Percentiles rank a stretch among this genome's conserved stretches.
These are phyloP conservation scores for Neurospora crassa DNA, from an alignment of 2,329 filamentous ascomycete genomes.

Conservation along the genomic window DNA sequence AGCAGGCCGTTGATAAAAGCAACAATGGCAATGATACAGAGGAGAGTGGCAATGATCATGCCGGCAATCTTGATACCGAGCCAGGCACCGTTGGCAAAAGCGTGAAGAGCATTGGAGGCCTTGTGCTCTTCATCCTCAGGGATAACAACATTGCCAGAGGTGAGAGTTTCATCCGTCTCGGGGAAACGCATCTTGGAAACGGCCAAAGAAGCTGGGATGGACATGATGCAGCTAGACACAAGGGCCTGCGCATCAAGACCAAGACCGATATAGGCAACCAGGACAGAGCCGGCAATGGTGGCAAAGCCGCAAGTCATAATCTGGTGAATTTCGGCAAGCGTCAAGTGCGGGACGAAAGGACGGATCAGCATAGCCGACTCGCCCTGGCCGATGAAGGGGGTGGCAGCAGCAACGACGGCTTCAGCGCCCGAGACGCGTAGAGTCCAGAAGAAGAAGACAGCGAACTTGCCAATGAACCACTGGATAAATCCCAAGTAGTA, in stretches of 20 bases:
- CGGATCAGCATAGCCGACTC: constrained; percentile 89
- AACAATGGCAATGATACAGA: constrained; percentile 74
- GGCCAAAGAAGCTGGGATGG: constrained; percentile 81
- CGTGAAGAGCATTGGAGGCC: constrained; percentile 73
- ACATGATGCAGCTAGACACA: constrained; percentile 91
- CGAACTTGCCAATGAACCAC: constrained; percentile 84
- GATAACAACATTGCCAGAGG: constrained; percentile 69
- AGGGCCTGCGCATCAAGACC: constrained; percentile 78
- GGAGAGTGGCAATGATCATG: constrained; percentile 70
- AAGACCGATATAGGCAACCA: constrained; percentile 77
- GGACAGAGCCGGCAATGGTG: constrained; percentile 79
- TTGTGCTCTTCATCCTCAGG: constrained; percentile 69
- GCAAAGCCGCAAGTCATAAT: constrained; percentile 89
- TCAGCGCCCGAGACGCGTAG: constrained; percentile 83
- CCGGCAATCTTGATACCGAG: constrained; percentile 78
- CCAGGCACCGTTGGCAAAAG: constrained; percentile 78
- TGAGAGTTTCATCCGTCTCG: constrained; percentile 78
- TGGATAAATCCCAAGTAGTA: constrained; percentile 75
- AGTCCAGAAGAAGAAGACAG: constrained; percentile 83
- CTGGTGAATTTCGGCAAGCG: constrained; percentile 81
- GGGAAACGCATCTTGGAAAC: constrained; percentile 86
- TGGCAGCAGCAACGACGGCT: constrained; percentile 86
- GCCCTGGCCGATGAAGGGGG: constrained; percentile 88
- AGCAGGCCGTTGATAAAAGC: constrained; percentile 66
- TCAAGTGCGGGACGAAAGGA: constrained; percentile 78